These are phyloP conservation scores for Plasmodium gonderi DNA, from an alignment of 169 alveolate genomes.

Conservation along the genomic window DNA sequence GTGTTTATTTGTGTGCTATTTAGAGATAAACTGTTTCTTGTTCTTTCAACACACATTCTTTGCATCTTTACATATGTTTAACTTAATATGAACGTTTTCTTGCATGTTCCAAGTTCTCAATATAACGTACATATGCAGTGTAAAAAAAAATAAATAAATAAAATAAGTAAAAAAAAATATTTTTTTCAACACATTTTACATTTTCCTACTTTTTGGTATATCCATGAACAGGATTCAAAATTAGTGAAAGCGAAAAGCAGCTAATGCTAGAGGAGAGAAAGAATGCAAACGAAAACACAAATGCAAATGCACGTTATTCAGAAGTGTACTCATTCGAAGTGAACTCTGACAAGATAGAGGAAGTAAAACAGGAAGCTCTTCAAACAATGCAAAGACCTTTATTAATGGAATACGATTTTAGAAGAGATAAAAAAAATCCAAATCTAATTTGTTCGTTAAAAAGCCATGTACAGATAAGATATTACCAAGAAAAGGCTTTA, in stretches of 20 bases:
- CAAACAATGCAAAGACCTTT: conserved; percentile 93
- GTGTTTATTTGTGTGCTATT: not conserved
- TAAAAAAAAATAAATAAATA: no score
- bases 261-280: conserved; percentile 35
- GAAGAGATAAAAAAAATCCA: conserved; percentile 91
- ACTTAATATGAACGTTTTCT: no score
- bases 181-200: not conserved
- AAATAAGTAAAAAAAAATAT: no score
- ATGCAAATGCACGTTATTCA: conserved; percentile 16
- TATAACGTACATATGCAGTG: no score
- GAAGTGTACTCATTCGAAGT: conserved; percentile 92
- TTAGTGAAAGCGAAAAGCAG: conserved; percentile 72
- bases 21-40: not conserved
- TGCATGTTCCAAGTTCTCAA: no score
- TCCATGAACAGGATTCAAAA: conserved; percentile 68
- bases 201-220: conserved; percentile 18
- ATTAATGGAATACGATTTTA: conserved; percentile 97
- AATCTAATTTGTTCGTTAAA: conserved; percentile 91
- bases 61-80: no score
- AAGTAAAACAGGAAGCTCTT: conserved; percentile 91
- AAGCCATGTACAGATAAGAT: conserved; percentile 94
- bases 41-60: no score
- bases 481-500: conserved; percentile 94
- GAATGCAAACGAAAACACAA: conserved; percentile 31
- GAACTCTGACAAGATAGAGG: conserved; percentile 88